Conservation (phyloP, 805 yeast genomes). For the Saturnispora kantuleensis region DNA sequence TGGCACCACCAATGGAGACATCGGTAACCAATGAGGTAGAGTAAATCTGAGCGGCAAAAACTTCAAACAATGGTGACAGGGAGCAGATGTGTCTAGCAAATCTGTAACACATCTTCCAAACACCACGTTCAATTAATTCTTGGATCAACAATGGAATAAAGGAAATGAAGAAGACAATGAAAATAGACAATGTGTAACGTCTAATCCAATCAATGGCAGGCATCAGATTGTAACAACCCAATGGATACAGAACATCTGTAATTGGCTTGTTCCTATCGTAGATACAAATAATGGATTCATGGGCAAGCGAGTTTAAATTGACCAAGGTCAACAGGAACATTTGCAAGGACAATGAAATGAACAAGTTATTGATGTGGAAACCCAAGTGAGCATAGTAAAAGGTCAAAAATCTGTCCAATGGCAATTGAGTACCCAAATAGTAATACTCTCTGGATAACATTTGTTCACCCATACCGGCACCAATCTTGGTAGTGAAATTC, state of each 20-base stretch:
- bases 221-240: slow-evolving; percentile 63
- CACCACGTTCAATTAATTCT: slow-evolving; percentile 74
- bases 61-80: slow-evolving; percentile 73
- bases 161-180: slow-evolving; percentile 73
- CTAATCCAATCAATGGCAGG: slow-evolving; percentile 77
- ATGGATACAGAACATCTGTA: slow-evolving; percentile 55
- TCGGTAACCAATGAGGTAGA: slow-evolving; percentile 63
- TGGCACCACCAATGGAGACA: slow-evolving; percentile 76
- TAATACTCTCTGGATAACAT: slow-evolving; percentile 77
- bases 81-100: slow-evolving; percentile 60
- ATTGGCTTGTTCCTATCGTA: slow-evolving; percentile 58
- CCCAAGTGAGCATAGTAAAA: slow-evolving; percentile 85
- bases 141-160: slow-evolving; percentile 71
- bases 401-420: slow-evolving; percentile 70
- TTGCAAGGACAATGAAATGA: slow-evolving; percentile 68
- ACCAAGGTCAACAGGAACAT: slow-evolving; percentile 60
- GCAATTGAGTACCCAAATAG: slow-evolving; percentile 71
- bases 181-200: slow-evolving; percentile 71
- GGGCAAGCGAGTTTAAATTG: slow-evolving; percentile 63
- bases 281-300: slow-evolving; percentile 58
- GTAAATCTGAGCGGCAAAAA: slow-evolving; percentile 72
- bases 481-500: slow-evolving; percentile 80
- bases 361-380: slow-evolving; percentile 72
- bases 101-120: slow-evolving; percentile 65
- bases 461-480: slow-evolving; percentile 92